phyloP scores from a whole-genome alignment of 768 basidiomycete genomes.

The Amanita polypyramis region DNA sequence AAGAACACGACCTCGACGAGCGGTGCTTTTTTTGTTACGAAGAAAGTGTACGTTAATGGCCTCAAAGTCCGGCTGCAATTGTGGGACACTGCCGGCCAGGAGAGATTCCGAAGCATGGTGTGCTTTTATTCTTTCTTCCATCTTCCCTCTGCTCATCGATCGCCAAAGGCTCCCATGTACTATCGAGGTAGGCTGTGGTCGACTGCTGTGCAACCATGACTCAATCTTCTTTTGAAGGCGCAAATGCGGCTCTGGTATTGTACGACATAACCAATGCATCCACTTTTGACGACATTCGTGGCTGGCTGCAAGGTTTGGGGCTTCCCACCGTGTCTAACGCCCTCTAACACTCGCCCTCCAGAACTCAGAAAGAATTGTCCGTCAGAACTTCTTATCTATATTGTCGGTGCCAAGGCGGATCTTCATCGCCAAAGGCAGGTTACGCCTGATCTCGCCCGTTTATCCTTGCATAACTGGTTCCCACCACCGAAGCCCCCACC shows the following conservation, averaged over 20 bases:
- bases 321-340: conserved; percentile 11
- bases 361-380: conserved; percentile 87
- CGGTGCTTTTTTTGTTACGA: conserved; percentile 89
- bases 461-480: conserved; percentile 81
- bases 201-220: conserved; percentile 3
- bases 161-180: conserved; percentile 81
- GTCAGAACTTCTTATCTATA: conserved; percentile 85
- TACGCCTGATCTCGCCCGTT: conserved; percentile 72
- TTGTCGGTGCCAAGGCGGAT: conserved; percentile 91
- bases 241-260: conserved; percentile 86
- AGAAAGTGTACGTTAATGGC: conserved; percentile 81
- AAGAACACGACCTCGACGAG: conserved; percentile 85
- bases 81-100: conserved; percentile 94
- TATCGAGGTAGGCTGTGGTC: conserved; percentile 48
- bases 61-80: conserved; percentile 79
- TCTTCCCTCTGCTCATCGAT: conserved; percentile 8
- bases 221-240: conserved; percentile 37
- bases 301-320: conserved; percentile 77
- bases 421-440: conserved; percentile 63
- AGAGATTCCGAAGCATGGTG: conserved; percentile 86
- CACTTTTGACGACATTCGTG: conserved; percentile 83
- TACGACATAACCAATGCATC: conserved; percentile 91
- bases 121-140: conserved; percentile 16
- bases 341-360: conserved; percentile 22
- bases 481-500: conserved; percentile 68